Percentiles rank a stretch among this genome's conserved stretches.
These are phyloP conservation scores for Phytophthora constricta DNA, from an alignment of 352 stramenopile genomes.

Conservation along the genomic window DNA sequence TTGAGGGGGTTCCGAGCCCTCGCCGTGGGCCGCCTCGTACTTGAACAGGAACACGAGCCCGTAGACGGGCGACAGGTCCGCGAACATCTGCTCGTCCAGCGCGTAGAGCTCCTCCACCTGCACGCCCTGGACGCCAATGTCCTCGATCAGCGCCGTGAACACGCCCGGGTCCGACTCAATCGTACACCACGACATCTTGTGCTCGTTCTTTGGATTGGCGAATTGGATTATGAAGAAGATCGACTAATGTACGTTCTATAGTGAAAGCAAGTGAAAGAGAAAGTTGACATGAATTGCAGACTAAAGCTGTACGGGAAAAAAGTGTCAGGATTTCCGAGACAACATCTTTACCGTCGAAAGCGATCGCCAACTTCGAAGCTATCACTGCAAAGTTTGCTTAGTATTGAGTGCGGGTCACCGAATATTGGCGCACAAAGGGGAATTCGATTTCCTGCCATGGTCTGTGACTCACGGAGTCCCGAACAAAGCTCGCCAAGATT, in stretches of 20 bases:
- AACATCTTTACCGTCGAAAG: background rate
- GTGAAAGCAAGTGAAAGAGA: conserved; percentile 9
- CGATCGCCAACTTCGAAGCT: conserved; percentile 15
- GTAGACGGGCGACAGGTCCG: conserved; percentile 79
- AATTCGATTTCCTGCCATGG: no score
- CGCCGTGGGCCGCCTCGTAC: conserved; percentile 74
- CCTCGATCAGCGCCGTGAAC: conserved; percentile 93
- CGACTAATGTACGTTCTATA: no score
- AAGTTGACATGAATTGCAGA: conserved; percentile 8
- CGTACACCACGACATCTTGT: conserved; percentile 73
- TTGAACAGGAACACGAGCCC: conserved; percentile 98
- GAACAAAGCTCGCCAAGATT: no score
- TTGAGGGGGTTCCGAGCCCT: conserved; percentile 29
- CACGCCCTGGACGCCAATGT: conserved; percentile 92
- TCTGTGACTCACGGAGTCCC: no score
- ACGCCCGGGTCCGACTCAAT: conserved; percentile 87
- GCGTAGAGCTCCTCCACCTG: conserved; percentile 95
- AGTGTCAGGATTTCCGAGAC: conserved; percentile 19
- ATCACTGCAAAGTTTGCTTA: no score
- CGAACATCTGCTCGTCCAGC: conserved; percentile 89
- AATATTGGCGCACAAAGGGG: no score
- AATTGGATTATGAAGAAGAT: no score
- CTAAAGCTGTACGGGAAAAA: conserved; percentile 29
- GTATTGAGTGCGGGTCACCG: no score
- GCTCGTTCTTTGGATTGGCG: background rate